Evolutionary conservation across 106 monocot genomes (phyloP).

Genomic region (Platanthera zijinensis): DNA sequence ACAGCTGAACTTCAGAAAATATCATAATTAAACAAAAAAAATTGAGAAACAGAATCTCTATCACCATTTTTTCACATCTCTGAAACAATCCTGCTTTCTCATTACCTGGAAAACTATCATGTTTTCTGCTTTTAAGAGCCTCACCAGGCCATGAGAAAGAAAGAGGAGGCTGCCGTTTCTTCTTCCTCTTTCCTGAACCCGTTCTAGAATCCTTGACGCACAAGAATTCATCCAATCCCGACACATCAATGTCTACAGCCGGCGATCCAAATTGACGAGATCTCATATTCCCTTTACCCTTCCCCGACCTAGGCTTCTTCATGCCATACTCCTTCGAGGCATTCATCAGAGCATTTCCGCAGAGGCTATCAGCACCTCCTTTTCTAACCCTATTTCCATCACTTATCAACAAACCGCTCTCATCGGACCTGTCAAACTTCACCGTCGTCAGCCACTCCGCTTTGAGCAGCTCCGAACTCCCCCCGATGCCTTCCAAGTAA

Average conservation of each 20-base stretch:
- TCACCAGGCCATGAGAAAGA: constrained; percentile 75
- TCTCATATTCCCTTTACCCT: constrained; percentile 16
- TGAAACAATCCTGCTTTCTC: background rate
- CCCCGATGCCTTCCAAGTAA: constrained; percentile 80
- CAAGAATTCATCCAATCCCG: constrained; percentile 31
- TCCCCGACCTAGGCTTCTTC: constrained; percentile 36
- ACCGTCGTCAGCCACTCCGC: constrained; percentile 22
- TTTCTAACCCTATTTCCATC: constrained; percentile 13
- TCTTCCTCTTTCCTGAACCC: constrained; percentile 24
- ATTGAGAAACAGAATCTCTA: background rate
- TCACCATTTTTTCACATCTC: background rate
- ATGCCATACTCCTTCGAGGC: constrained; percentile 70
- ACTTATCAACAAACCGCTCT: constrained; percentile 18
- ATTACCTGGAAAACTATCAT: constrained; percentile 45
- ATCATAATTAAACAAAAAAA: background rate
- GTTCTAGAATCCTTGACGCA: constrained; percentile 44
- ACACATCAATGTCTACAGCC: constrained; percentile 15
- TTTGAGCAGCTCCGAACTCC: constrained; percentile 44
- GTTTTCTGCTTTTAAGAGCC: constrained; percentile 36
- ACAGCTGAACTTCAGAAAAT: background rate
- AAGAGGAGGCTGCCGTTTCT: constrained; percentile 24
- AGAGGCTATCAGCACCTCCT: constrained; percentile 22
- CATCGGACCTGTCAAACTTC: constrained; percentile 24
- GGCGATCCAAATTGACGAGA: background rate
- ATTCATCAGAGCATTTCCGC: constrained; percentile 47